Evolutionary conservation across 139 green algal genomes (phyloP), one percentile per base, ranked within the genome.

Genomic region (Chlamydomonas sphaeroides): DNA sequence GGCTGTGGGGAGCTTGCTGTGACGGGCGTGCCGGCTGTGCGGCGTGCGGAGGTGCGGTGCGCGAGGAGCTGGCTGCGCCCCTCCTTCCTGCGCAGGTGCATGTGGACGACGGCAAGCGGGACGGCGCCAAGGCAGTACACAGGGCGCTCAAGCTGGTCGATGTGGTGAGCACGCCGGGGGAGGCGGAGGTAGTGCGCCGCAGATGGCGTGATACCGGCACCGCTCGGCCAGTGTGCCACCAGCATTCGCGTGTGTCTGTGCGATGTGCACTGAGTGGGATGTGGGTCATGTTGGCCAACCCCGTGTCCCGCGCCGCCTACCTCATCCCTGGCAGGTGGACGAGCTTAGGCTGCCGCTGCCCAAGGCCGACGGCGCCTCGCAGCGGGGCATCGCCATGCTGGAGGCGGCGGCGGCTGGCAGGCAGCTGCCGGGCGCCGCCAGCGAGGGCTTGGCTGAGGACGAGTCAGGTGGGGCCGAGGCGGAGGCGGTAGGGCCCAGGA

Each of bases 331-430:
- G 38, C 59, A 70, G 74, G 1, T 59, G 74, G 59, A 63, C 41
- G 74, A 80, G 57, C 74, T 80, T 39, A 23, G 48, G 1, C 57
- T 80, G 57, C 74, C 74, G 30, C 32, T 71, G 39, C 74, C 74
- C 5, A 32, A 35, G n/a, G 23, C 41, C 18, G 30, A 11, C 0
- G 59, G 10, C n/a, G n/a, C n/a, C n/a, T n/a, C n/a, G n/a, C n/a
- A n/a, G n/a, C n/a, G n/a, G n/a, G n/a, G n/a, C n/a, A n/a, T n/a
- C n/a, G n/a, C n/a, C n/a, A n/a, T n/a, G n/a, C n/a, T n/a, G n/a
- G n/a, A 5, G 30, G 59, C 11, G 7, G 59, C 30, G 30, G 59
- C 59, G 28, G 26, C 57, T 61, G 20, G 51, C 51, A 28, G 51
- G n/a, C 17, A 61, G 51, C 17, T 53, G 49, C 45, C 14, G 35